Conservation (phyloP, 2,329 filamentous ascomycete genomes). For the Phyllosticta citriasiana region DNA sequence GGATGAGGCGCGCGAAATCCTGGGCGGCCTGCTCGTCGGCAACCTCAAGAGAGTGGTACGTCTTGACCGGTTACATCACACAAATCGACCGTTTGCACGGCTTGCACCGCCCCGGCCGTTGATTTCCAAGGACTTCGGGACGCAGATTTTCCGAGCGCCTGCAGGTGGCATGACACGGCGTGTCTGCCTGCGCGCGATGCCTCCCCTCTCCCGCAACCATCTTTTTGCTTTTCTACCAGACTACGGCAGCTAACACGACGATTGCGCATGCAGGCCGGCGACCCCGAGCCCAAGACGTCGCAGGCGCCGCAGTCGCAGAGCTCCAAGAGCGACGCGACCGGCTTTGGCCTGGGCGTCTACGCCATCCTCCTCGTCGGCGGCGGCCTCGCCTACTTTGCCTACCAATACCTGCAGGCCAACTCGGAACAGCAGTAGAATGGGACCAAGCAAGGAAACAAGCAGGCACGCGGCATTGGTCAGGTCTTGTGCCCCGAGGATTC, state of each 20-base stretch:
- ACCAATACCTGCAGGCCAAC: slow-evolving; percentile 67
- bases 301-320: slow-evolving; percentile 41
- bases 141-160: background rate
- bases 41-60: slow-evolving; percentile 29
- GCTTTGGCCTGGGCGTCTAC: slow-evolving; percentile 71
- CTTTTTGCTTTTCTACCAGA: background rate
- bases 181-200: background rate
- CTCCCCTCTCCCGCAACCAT: background rate
- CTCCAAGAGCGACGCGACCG: slow-evolving; percentile 39
- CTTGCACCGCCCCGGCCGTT: background rate
- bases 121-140: background rate
- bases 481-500: too few relatives aligned
- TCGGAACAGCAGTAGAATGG: slow-evolving; percentile 6
- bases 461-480: too few relatives aligned
- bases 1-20: slow-evolving; percentile 93
- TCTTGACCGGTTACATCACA: background rate
- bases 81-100: background rate
- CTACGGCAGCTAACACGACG: slow-evolving; percentile 10
- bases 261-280: slow-evolving; percentile 51
- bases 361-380: slow-evolving; percentile 70
- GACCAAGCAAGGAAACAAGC: too few relatives aligned
- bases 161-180: background rate
- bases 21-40: slow-evolving; percentile 44
- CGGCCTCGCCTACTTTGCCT: slow-evolving; percentile 65
- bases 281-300: slow-evolving; percentile 61